These are phyloP conservation scores for Populus hybrid DNA, from an alignment of 441 rosid genomes.

Conservation along the genomic window DNA sequence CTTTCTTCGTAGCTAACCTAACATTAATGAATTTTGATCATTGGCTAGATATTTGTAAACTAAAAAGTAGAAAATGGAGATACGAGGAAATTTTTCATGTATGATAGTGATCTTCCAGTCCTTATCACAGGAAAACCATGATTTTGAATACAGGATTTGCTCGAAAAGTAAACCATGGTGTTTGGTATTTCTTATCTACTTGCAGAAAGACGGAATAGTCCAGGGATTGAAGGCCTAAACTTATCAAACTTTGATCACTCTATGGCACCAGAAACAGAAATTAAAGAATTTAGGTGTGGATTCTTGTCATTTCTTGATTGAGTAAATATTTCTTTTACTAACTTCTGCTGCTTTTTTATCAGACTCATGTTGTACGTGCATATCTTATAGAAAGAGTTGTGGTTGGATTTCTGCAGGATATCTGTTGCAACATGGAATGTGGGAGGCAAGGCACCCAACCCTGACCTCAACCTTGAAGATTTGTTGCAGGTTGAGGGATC, in stretches of 20 bases:
- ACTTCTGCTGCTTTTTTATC: background rate
- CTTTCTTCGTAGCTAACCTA: conserved; percentile 57
- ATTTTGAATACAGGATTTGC: conserved; percentile 13
- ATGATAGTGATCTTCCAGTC: conserved; percentile 21
- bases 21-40: conserved; percentile 19
- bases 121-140: conserved; percentile 18
- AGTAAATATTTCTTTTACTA: background rate
- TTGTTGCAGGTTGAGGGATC: conserved; percentile 74
- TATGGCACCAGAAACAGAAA: conserved; percentile 51
- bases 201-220: conserved; percentile 55
- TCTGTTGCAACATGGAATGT: conserved; percentile 95
- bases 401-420: conserved; percentile 45
- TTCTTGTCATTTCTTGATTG: background rate
- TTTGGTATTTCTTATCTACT: conserved; percentile 11
- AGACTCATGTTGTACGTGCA: background rate
- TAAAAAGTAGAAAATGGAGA: conserved; percentile 5
- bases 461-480: conserved; percentile 70
- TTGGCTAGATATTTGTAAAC: conserved; percentile 19
- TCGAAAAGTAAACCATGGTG: background rate
- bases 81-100: conserved; percentile 4
- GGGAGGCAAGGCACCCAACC: conserved; percentile 76
- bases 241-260: conserved; percentile 55
- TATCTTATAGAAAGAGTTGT: conserved; percentile 15
- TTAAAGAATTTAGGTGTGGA: conserved; percentile 59
- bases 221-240: conserved; percentile 69